Conservation (phyloP, 495 filamentous ascomycete genomes). For the Lindgomyces ingoldianus region DNA sequence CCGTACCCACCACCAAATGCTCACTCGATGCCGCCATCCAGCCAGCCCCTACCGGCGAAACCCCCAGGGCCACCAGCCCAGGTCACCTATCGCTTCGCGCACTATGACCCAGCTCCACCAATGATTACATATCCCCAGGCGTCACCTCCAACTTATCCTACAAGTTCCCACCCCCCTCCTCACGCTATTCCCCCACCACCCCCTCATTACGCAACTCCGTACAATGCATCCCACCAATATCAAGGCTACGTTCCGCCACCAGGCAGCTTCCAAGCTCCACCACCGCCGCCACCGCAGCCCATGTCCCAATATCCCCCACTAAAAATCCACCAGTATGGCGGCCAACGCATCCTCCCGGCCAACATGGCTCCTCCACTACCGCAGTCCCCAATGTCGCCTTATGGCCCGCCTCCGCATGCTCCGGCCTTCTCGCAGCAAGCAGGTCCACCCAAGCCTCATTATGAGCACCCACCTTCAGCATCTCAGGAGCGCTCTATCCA, state of each 20-base stretch:
- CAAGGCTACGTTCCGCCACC: slow-evolving; percentile 29
- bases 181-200: slow-evolving; percentile 15
- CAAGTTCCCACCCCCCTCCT: slow-evolving; percentile 11
- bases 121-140: slow-evolving; percentile 7
- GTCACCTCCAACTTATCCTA: slow-evolving; percentile 2
- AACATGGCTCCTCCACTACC: slow-evolving; percentile 29
- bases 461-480: neutral
- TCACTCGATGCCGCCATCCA: slow-evolving; percentile 3
- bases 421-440: slow-evolving; percentile 1
- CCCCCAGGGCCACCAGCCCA: slow-evolving; percentile 13
- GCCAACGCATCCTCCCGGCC: slow-evolving; percentile 33
- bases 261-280: slow-evolving; percentile 30
- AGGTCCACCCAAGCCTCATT: slow-evolving; percentile 1
- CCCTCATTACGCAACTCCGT: slow-evolving; percentile 3
- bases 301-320: slow-evolving; percentile 28
- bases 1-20: slow-evolving; percentile 22
- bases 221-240: slow-evolving; percentile 1
- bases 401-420: slow-evolving; percentile 8
- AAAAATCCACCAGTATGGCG: slow-evolving; percentile 32
- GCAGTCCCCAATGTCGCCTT: neutral
- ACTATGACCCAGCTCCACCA: slow-evolving; percentile 16
- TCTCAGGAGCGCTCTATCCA: slow-evolving; percentile 5
- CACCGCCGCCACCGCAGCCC: slow-evolving; percentile 12
- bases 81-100: slow-evolving; percentile 23
- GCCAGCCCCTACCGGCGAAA: slow-evolving; percentile 13